Base-by-base conservation (phyloP, 441 rosid species). In the Raphanus hybrid region DNA sequence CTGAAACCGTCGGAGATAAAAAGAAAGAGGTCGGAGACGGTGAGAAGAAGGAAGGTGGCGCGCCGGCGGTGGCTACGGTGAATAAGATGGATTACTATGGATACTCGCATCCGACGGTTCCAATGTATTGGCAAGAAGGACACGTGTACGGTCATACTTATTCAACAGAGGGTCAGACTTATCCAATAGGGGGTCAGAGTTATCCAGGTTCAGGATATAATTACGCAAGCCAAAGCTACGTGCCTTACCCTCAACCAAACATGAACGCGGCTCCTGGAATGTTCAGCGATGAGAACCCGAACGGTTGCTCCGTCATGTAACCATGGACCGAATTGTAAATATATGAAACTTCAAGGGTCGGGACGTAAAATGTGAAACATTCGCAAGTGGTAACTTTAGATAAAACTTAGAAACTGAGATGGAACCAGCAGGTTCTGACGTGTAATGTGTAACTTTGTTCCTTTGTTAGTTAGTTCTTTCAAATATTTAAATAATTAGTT, bases 261-360 rank as follows among this genome's bases (percentile, higher is more conserved):
- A 60, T 75, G 39, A 57, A 80, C 27, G 82, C 84, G 34, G 85
- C 86, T 0, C 84, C 83, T 73, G 79, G 82, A 37, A 80, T 85
- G 85, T 87, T 87, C 69, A 87, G 91, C 59, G 91, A 87, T 65
- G 91, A 87, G 79, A 88, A 88, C 59, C 91, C 89, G 1, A 85
- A 29, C 34, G 34, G 34, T 29, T 29, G 34, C 34, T 29, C 34
- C 34, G 34, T 29, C 34, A 29, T 29, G 34, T 29, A 29, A 29
- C 34, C 34, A 29, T 29, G 34, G 34, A 29, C 34, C 5, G 34
- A 29, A 29, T 29, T 29, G 34, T 29, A 29, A 29, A 29, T 29
- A 29, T 29, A 3, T 29, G 34, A 29, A 29, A 29, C 34, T 29
- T 29, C 34, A 29, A 29, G 34, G 6, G 34, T 29, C 34, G 34